Percentiles rank a stretch among this genome's conserved stretches.
phyloP scores from a whole-genome alignment of 2,329 filamentous ascomycete genomes.

The Xylaria sp. region DNA sequence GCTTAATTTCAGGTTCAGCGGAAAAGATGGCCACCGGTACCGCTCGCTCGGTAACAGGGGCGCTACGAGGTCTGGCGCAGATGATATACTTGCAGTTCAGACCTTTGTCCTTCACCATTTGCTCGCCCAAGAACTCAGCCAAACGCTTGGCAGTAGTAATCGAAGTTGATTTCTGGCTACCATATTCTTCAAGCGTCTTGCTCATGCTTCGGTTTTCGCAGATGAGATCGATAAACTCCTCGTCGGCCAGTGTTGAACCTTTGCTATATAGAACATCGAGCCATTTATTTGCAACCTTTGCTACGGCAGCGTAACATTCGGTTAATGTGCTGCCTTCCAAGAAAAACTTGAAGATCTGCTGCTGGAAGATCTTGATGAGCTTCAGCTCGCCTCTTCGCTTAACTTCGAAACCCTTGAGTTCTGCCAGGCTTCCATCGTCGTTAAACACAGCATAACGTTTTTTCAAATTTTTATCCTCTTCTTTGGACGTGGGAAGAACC shows the following conservation, averaged over 20 bases:
- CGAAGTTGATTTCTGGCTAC: conserved; percentile 95
- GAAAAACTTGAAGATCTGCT: conserved; percentile 99
- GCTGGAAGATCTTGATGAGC: conserved; percentile 99
- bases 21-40: conserved; percentile 98
- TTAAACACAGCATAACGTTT: conserved; percentile 99
- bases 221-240: conserved; percentile 99
- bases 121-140: conserved; percentile 94
- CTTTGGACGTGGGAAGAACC: conserved; percentile 96
- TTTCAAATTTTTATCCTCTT: conserved; percentile 99
- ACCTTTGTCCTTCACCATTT: conserved; percentile 99
- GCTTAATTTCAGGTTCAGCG: conserved; percentile 86
- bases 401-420: conserved; percentile 96
- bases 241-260: conserved; percentile 89
- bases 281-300: conserved; percentile 96
- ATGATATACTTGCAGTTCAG: conserved; percentile 99
- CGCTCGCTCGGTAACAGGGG: conserved; percentile 93
- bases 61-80: conserved; percentile 83
- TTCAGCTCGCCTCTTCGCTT: conserved; percentile 98
- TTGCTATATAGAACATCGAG: conserved; percentile 92
- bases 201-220: conserved; percentile 99
- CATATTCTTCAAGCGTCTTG: conserved; percentile 97
- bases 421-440: conserved; percentile 92
- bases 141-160: conserved; percentile 96
- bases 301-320: conserved; percentile 91
- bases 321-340: conserved; percentile 86